Evolutionary conservation across 257 asterid species (phyloP), one percentile per base, ranked within the genome.

Genomic region (Hygrophila difformis): DNA sequence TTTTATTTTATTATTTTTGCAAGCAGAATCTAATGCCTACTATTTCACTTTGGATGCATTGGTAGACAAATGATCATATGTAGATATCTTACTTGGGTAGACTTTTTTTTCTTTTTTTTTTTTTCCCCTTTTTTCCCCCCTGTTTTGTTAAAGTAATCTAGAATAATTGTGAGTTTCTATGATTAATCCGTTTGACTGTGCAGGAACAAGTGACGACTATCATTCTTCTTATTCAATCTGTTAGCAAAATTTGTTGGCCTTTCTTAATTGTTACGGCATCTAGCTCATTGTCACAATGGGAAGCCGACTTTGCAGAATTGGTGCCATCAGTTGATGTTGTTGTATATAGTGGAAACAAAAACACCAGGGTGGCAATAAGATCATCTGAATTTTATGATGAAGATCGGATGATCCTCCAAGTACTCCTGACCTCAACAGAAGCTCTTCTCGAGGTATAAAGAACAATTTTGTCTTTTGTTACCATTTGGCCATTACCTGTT

Each of bases 291-390:
- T 57, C 74, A 49, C 70, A 33, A 34, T 82, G 94, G 94, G 83
- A 78, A 73, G 77, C 77, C 52, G 81, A 70, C 50, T 78, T 82
- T 55, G 68, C 51, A 46, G 71, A 59, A 26, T 39, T 72, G 73
- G 81, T 65, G 49, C 86, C 87, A 40, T 75, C 77, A n/a, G 39
- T 76, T 49, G 68, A 79, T 66, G 67, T 76, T 59, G 73, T 76
- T 48, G 79, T 76, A 41, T 82, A 75, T 57, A 54, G 56, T 45
- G 89, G 86, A 63, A 66, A 53, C 53, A 54, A 40, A 38, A 73
- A 73, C 42, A 39, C 73, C 40, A 68, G 83, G 67, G 64, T 53
- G 47, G 60, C 57, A 52, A 73, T 78, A 44, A 76, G 81, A 72
- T 55, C 70, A 51, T 63, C 76, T 37, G 84, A 82, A 59, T 78